Evolutionary conservation across 306 rosid genomes (phyloP).

Genomic region (Cucurbita ficifolia): DNA sequence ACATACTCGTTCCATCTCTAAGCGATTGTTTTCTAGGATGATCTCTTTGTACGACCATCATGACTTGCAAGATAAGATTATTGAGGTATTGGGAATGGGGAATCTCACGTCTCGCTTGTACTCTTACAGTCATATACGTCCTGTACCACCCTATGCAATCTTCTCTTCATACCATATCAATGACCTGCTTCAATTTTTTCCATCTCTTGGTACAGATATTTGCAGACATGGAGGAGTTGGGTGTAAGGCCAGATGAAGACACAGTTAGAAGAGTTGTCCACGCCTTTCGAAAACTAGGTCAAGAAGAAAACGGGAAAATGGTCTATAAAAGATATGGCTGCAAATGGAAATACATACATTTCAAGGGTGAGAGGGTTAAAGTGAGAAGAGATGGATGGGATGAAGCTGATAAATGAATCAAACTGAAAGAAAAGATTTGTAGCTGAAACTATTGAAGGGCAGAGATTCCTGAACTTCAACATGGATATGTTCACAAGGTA

Average conservation of each 20-base stretch:
- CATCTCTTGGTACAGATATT: constrained; percentile 38
- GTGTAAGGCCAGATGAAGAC: constrained; percentile 73
- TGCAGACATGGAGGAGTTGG: constrained; percentile 84
- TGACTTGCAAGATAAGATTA: constrained; percentile 36
- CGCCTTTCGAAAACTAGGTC: constrained; percentile 44
- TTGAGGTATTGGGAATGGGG: constrained; percentile 37
- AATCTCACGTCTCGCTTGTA: neutral
- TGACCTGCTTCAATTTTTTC: neutral
- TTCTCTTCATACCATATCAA: neutral
- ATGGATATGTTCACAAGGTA: neutral
- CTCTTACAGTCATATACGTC: neutral
- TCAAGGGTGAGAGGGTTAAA: constrained; percentile 66
- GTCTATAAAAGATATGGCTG: constrained; percentile 45
- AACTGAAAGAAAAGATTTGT: neutral
- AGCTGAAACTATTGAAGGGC: neutral
- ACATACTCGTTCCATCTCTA: constrained; percentile 63
- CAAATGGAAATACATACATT: constrained; percentile 77
- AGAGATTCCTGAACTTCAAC: neutral
- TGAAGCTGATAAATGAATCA: constrained; percentile 17
- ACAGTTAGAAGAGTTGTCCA: constrained; percentile 53
- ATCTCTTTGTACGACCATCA: constrained; percentile 73
- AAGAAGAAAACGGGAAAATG: constrained; percentile 50
- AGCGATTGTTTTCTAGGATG: constrained; percentile 74
- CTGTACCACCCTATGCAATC: neutral
- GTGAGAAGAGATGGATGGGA: constrained; percentile 37